Conservation (phyloP, 1,284 basidiomycete species). For the Ganoderma lucidum region DNA sequence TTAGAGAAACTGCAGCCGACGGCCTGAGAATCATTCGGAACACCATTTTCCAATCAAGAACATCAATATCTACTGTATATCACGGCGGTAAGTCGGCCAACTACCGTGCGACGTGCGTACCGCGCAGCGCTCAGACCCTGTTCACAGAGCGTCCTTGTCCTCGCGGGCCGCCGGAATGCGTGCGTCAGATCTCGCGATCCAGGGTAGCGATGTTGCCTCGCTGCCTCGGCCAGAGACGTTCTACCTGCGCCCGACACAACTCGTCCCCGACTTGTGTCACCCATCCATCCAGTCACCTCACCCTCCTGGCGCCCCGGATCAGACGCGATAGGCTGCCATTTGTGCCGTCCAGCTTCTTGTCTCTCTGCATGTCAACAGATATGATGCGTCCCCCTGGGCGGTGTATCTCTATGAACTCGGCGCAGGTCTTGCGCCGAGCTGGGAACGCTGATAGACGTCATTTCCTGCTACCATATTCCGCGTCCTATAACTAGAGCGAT, state of each 20-base stretch:
- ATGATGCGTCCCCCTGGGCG: conserved; percentile 4
- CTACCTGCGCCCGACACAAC: conserved; percentile 17
- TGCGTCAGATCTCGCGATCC: conserved; percentile 4
- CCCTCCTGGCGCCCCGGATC: conserved; percentile 18
- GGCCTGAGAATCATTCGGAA: neutral
- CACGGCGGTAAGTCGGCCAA: conserved; percentile 6
- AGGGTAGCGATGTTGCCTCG: neutral
- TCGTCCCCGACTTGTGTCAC: conserved; percentile 34
- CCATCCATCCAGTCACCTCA: conserved; percentile 10
- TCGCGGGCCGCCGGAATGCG: neutral
- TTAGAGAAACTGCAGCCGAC: neutral
- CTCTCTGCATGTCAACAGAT: neutral
- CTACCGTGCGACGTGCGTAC: neutral
- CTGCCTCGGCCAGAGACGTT: neutral
- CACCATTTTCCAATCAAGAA: neutral
- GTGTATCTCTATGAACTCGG: conserved; percentile 12
- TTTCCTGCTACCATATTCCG: neutral
- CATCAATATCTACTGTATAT: neutral
- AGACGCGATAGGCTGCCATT: conserved; percentile 14
- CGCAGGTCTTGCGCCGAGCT: neutral
- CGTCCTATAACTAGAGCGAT: conserved; percentile 1
- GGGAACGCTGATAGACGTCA: neutral
- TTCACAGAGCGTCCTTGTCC: neutral
- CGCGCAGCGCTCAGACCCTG: conserved; percentile 6
- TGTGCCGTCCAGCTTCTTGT: conserved; percentile 8